Evolutionary conservation across 208 protist genomes (phyloP).

Genomic region (Endotrypanum monterogeii): DNA sequence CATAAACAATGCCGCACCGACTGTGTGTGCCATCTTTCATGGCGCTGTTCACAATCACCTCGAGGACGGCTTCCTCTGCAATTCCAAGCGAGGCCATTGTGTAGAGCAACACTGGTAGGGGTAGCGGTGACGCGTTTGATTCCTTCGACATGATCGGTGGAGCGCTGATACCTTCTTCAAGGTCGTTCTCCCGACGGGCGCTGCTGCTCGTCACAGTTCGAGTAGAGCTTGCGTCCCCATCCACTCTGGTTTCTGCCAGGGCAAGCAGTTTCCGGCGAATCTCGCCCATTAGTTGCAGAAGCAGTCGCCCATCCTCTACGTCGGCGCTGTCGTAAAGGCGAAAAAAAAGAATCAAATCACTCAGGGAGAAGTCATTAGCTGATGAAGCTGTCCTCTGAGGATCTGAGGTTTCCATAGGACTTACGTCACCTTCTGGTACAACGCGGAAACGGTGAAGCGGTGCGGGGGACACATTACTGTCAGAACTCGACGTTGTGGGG

Average conservation of each 20-base stretch:
- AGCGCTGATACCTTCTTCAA: background rate
- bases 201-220: background rate
- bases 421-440: background rate
- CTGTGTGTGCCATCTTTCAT: background rate
- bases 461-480: background rate
- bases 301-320: conserved; percentile 63
- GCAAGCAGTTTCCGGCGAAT: conserved; percentile 46
- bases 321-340: conserved; percentile 56
- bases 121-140: conserved; percentile 13
- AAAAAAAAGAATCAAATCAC: conserved; percentile 52
- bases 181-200: background rate
- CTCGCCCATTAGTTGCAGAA: conserved; percentile 58
- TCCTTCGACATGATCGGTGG: background rate
- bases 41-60: conserved; percentile 27
- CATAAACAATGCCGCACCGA: conserved; percentile 34
- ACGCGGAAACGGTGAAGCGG: conserved; percentile 10
- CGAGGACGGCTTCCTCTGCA: conserved; percentile 53
- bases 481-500: background rate
- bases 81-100: conserved; percentile 55
- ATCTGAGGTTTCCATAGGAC: background rate
- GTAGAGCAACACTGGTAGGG: conserved; percentile 56
- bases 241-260: conserved; percentile 7
- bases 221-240: background rate
- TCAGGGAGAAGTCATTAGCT: conserved; percentile 28
- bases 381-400: background rate